Evolutionary conservation across 345 rosid species (phyloP), one percentile per base, ranked within the genome.

Genomic region (Reutealis trisperma): DNA sequence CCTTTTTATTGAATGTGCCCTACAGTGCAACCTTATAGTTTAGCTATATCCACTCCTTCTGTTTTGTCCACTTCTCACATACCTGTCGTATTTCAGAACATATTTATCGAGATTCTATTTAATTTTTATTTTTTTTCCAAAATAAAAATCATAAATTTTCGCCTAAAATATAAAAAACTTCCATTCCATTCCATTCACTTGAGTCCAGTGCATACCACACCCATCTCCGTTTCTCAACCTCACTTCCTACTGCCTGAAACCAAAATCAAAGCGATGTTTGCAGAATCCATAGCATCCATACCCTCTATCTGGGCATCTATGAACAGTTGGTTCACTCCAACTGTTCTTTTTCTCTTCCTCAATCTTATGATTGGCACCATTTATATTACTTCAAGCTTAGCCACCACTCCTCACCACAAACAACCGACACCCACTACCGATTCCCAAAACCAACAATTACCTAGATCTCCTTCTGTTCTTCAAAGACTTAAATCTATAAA

Each of bases 241-340:
- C 10, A 1, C 18, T 8, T 51, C 9, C 42, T 18, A 14, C 52
- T n/a, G 0, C 8, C 51, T 11, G n/a, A 65, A n/a, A 4, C 25
- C 21, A 21, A 65, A 37, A 37, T 5, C 41, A 37, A 54, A 69
- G 73, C 83, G 21, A 89, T 91, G 92, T 69, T 90, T 30, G 90
- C 81, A 67, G 88, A 78, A 80, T 82, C 92, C 6, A 19, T 78
- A 34, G 42, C 88, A 22, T 71, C 86, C 52, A 66, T 79, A n/a
- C 87, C 88, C 27, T 87, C 97, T 51, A 54, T 92, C 76, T 86
- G 92, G 86, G 89, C 90, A 51, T 83, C 90, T 42, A 77, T 92
- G 81, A 84, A 81, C 86, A 92, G 95, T 78, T 92, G 97, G 95
- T 88, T 88, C 55, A 91, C 97, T 15, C 94, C 97, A 0, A 79